Evolutionary conservation across 352 stramenopile genomes (phyloP).

Genomic region (Plasmopara muralis): DNA sequence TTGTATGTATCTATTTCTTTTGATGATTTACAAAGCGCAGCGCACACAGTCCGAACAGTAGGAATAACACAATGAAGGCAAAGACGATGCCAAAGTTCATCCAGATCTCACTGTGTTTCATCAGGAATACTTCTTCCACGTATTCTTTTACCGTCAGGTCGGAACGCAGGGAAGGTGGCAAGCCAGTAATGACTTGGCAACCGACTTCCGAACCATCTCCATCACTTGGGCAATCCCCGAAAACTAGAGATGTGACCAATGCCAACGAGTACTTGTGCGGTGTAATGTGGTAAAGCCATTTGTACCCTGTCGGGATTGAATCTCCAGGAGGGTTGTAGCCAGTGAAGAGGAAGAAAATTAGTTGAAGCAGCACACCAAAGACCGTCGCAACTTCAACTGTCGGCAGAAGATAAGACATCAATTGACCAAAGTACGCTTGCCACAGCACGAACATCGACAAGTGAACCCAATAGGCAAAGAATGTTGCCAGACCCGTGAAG

Average conservation of each 20-base stretch:
- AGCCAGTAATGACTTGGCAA: conserved; percentile 21
- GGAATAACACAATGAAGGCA: conserved; percentile 23
- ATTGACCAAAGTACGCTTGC: conserved; percentile 21
- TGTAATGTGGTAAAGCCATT: conserved; percentile 19
- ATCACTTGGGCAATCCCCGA: conserved; percentile 18
- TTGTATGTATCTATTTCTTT: conserved; percentile 25
- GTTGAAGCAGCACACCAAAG: conserved; percentile 16
- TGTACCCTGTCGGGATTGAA: conserved; percentile 8
- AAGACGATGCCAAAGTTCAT: conserved; percentile 23
- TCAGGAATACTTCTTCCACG: conserved; percentile 24
- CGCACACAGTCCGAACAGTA: conserved; percentile 10
- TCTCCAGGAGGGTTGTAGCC: conserved; percentile 16
- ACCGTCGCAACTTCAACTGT: conserved; percentile 45
- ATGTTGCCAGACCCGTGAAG: conserved; percentile 11
- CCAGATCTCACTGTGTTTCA: conserved; percentile 29
- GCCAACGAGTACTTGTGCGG: conserved; percentile 17
- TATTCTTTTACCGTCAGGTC: conserved; percentile 30
- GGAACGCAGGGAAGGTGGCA: conserved; percentile 21
- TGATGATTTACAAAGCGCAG: conserved; percentile 31
- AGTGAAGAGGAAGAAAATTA: conserved; percentile 19
- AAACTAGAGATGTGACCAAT: conserved; percentile 4
- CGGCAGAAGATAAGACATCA: conserved; percentile 26
- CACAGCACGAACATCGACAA: conserved; percentile 15
- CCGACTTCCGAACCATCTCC: conserved; percentile 20
- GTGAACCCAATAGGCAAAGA: conserved; percentile 17